Conservation (phyloP, 169 alveolate genomes). For the Prorocentrum cordatum region DNA sequence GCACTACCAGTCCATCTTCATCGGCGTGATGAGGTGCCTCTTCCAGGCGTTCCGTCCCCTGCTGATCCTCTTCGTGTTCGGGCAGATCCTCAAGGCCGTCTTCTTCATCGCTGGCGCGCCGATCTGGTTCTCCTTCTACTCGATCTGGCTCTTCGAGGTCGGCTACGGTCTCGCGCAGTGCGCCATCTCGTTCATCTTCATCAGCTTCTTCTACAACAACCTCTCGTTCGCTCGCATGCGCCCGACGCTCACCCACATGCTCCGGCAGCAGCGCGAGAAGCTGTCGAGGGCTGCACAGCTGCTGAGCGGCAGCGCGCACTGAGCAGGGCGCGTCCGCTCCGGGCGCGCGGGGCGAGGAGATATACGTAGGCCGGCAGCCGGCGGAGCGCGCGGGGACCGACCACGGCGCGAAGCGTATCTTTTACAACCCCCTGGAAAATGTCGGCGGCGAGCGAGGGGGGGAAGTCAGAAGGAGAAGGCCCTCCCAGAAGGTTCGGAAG, state of each 20-base stretch:
- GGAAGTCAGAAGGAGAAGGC: too few relatives aligned
- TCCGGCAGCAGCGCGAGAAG: conserved; percentile 40
- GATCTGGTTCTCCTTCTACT: conserved; percentile 62
- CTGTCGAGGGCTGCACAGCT: background rate
- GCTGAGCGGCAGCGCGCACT: too few relatives aligned
- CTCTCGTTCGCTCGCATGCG: conserved; percentile 68
- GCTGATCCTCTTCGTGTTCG: conserved; percentile 65
- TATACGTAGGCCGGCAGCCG: too few relatives aligned
- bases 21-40: conserved; percentile 64
- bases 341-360: too few relatives aligned
- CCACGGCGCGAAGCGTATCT: too few relatives aligned
- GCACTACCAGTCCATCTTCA: conserved; percentile 69
- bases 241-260: conserved; percentile 34
- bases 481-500: too few relatives aligned
- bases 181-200: conserved; percentile 63
- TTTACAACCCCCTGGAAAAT: too few relatives aligned
- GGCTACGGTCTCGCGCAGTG: conserved; percentile 69
- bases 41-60: conserved; percentile 70
- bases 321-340: too few relatives aligned
- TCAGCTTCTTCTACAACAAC: conserved; percentile 71
- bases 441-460: too few relatives aligned
- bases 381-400: too few relatives aligned
- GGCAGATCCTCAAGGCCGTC: conserved; percentile 61
- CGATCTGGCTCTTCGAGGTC: conserved; percentile 70
- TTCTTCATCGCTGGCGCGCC: conserved; percentile 69